Base-by-base conservation (phyloP, 1,284 basidiomycete species). In the Leucoagaricus sp. region DNA sequence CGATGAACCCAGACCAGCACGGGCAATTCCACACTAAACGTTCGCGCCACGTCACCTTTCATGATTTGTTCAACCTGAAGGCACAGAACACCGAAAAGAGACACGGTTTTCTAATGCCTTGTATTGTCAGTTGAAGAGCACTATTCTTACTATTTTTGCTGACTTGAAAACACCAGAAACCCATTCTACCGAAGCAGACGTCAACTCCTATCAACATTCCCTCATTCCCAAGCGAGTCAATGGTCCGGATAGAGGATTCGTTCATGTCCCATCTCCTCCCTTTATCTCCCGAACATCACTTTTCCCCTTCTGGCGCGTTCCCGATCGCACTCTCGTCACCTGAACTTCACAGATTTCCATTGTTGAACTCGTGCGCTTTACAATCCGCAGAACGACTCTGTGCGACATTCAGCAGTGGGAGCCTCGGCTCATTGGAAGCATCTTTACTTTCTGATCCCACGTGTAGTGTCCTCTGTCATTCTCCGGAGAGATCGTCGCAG, bases 341-440 rank as follows among this genome's bases (percentile, higher is more conserved):
- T 41, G 19, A 3, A 21, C 19, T 23, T 5, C 3, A 41, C 5
- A 19, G 2, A 2, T 21, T 41, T n/a, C 23, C 56, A 19, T 26
- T 48, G 40, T 41, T 29, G n/a, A 49, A 49, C 21, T 34, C 45
- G 38, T 57, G 57, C 29, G 65, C 66, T 25, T 60, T 68, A 23
- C 60, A 60, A 25, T 72, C 69, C 31, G 58, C 68, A 38, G 67
- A 71, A 61, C 65, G 64, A n/a, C 66, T 72, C 17, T 61, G 68
- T 50, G 62, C 67, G 26, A 60, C 62, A 29, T 69, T 71, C 55
- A 73, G 71, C 60, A 68, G 67, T 55, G 70, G 66, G 42, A 71
- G 71, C 55, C 61, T 74, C 34, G 71, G 69, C 19, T 74, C 72
- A 0, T 66, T 74, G 13, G 69, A 66, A 44, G 12, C 29, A 19